Evolutionary conservation across 352 stramenopile genomes (phyloP).

Genomic region (Phytopythium cucurbitacearum): DNA sequence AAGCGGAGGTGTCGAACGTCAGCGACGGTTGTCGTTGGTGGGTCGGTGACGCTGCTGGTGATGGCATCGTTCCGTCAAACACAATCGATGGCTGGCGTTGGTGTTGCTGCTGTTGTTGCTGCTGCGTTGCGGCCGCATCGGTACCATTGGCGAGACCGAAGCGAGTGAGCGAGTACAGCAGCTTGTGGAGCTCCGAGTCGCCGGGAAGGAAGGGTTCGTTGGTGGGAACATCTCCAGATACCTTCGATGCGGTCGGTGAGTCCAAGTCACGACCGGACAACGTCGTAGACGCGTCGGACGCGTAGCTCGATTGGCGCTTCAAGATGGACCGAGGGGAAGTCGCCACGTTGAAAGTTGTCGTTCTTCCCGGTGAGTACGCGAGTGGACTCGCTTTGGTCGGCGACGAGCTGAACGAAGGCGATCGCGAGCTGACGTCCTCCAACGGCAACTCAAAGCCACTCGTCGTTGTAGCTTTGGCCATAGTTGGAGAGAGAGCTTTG

Average conservation of each 20-base stretch:
- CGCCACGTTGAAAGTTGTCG: constrained; percentile 26
- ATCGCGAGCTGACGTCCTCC: constrained; percentile 16
- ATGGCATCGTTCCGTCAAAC: constrained; percentile 2
- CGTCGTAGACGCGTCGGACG: constrained; percentile 38
- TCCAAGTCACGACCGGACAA: constrained; percentile 22
- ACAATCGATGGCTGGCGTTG: too few relatives aligned
- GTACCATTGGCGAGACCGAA: constrained; percentile 34
- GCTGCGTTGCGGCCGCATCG: neutral
- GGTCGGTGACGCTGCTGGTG: neutral
- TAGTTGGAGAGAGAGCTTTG: neutral
- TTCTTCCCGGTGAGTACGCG: constrained; percentile 14
- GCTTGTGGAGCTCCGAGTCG: constrained; percentile 56
- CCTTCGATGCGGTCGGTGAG: too few relatives aligned
- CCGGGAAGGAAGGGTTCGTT: constrained; percentile 7
- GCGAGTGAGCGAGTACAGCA: constrained; percentile 52
- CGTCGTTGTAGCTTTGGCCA: constrained; percentile 8
- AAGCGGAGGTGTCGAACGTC: neutral
- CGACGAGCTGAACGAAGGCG: constrained; percentile 2
- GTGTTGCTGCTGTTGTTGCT: too few relatives aligned
- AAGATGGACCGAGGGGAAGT: constrained; percentile 32
- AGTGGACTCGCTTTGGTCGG: constrained; percentile 5
- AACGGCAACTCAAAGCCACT: constrained; percentile 29
- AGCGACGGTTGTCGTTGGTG: too few relatives aligned
- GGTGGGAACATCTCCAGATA: too few relatives aligned
- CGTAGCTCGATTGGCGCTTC: constrained; percentile 36